These are phyloP conservation scores for Aspergillus calidoustus DNA, from an alignment of 2,329 filamentous ascomycete species.

Conservation along the genomic window DNA sequence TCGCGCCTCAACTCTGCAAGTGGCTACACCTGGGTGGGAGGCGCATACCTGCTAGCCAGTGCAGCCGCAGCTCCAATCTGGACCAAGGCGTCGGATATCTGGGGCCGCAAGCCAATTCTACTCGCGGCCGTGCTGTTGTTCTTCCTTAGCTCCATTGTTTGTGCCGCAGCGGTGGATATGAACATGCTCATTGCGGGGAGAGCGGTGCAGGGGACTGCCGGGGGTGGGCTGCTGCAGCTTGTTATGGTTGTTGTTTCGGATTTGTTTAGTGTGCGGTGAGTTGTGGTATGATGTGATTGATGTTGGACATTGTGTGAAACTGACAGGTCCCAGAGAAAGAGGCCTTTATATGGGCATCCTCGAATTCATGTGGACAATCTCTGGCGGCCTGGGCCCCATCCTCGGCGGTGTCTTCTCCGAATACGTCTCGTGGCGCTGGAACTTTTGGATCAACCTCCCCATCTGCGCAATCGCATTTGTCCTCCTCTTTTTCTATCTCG, in stretches of 20 bases:
- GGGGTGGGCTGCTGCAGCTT: conserved; percentile 56
- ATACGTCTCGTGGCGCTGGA: conserved; percentile 54
- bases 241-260: conserved; percentile 59
- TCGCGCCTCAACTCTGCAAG: conserved; percentile 54
- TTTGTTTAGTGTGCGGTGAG: conserved; percentile 54
- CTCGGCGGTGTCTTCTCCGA: conserved; percentile 55
- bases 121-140: conserved; percentile 51
- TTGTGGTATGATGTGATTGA: no score
- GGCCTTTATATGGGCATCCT: conserved; percentile 56
- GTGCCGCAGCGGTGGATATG: conserved; percentile 52
- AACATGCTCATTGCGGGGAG: conserved; percentile 57
- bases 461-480: conserved; percentile 53
- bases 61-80: conserved; percentile 41
- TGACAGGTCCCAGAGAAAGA: conserved; percentile 39
- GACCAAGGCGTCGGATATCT: conserved; percentile 57
- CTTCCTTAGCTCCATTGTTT: conserved; percentile 54
- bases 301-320: no score
- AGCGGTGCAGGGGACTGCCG: conserved; percentile 58
- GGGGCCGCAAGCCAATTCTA: conserved; percentile 60
- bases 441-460: conserved; percentile 60
- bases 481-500: conserved; percentile 55
- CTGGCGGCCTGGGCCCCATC: conserved; percentile 56
- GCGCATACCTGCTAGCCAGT: conserved; percentile 55
- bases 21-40: conserved; percentile 60
- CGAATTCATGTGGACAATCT: conserved; percentile 59